Percentiles rank a stretch among this genome's conserved stretches.
Evolutionary conservation across 306 rosid genomes (phyloP).

Genomic region (Quercus bicolor): DNA sequence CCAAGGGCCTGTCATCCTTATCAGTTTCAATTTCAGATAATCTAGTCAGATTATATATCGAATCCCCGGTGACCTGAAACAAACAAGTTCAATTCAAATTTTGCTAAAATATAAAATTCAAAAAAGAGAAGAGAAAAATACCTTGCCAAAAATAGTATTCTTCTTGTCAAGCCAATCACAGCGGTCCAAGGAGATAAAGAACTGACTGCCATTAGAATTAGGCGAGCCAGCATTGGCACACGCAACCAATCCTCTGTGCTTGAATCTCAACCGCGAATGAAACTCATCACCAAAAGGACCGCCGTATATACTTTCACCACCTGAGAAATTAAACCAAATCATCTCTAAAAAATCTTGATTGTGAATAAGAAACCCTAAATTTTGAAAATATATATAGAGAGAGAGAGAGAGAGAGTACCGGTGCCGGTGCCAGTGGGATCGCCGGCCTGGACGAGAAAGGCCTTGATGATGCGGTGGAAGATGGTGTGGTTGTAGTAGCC

Average conservation of each 20-base stretch:
- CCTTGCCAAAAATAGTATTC: slow-evolving; percentile 88
- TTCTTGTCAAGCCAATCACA: slow-evolving; percentile 80
- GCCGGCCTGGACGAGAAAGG: slow-evolving; percentile 77
- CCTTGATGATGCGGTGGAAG: slow-evolving; percentile 86
- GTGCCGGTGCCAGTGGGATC: slow-evolving; percentile 92
- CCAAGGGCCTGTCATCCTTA: slow-evolving; percentile 75
- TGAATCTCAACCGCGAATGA: slow-evolving; percentile 84
- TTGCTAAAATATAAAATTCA: not conserved
- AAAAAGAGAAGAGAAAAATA: slow-evolving; percentile 14
- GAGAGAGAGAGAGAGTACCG: slow-evolving; percentile 30
- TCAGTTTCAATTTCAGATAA: slow-evolving; percentile 84
- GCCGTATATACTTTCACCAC: slow-evolving; percentile 88
- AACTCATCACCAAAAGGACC: slow-evolving; percentile 76
- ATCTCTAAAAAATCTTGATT: not conserved
- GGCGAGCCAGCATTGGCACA: slow-evolving; percentile 78
- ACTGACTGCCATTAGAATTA: slow-evolving; percentile 87
- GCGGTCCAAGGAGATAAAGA: slow-evolving; percentile 68
- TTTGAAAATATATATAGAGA: not conserved
- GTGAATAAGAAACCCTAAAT: not conserved
- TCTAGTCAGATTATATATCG: slow-evolving; percentile 74
- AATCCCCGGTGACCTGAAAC: slow-evolving; percentile 91
- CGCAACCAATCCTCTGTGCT: slow-evolving; percentile 87
- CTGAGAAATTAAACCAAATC: slow-evolving; percentile 23
- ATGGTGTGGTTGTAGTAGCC: slow-evolving; percentile 70
- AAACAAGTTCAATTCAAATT: slow-evolving; percentile 13